Base-by-base conservation (phyloP, 2,329 filamentous ascomycete genomes). In the Pseudogymnoascus sp. region DNA sequence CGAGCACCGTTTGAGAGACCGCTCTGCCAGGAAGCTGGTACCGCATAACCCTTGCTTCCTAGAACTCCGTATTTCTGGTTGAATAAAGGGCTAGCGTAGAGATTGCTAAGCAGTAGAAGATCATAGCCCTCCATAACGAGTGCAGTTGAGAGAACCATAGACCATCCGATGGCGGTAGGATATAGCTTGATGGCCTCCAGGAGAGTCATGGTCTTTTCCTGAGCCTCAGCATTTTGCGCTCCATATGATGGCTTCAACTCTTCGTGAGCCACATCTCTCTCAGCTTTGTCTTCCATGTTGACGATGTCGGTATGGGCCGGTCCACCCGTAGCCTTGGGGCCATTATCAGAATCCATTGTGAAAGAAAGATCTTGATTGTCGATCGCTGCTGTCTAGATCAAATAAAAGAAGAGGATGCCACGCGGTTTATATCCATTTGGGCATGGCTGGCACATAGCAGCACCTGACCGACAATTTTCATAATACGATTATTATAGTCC, bases 131-230 rank as follows among this genome's bases (percentile, higher is more conserved):
- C 73, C 74, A 76, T 76, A 45, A 76, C 67, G 16, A 75, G 71
- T 4, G 72, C 69, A 43, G 70, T 67, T 12, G 74, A 75, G 12
- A 75, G 67, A 41, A 72, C 40, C 18, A 75, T 64, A 4, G 73
- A 73, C 70, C 73, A 75, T 11, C 55, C 63, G 37, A 68, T 80
- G 65, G 81, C 80, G 73, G 78, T 78, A 14, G 80, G 81, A 70
- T 83, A 81, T 12, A 75, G 76, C 70, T 73, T 76, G 63, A 82
- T 76, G 66, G 80, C 80, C 67, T 81, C 60, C 5, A 76, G 33
- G 41, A 80, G 77, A 2, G 69, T 73, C 78, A 81, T 91, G 11
- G 78, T 81, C 78, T 78, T 64, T 80, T 77, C 28, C 78, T 78
- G n/a, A 61, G 38, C 41, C 28, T 33, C 41, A 59, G 65, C 65